These are phyloP conservation scores for Solanum pimpinellifolium DNA, from an alignment of 257 asterid genomes.

Conservation along the genomic window DNA sequence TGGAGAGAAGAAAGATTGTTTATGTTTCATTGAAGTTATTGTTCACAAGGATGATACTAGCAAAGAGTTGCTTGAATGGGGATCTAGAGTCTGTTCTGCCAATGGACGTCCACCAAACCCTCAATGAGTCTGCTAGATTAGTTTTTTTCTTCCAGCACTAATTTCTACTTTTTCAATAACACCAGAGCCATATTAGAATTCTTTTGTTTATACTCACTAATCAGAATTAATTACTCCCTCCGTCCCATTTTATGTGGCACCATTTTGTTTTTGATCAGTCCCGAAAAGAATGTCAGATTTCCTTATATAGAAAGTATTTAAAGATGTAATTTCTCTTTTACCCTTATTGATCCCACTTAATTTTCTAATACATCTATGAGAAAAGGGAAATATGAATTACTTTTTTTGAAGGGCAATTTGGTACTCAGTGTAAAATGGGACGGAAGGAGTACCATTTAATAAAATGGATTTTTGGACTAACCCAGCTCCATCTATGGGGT, in stretches of 20 bases:
- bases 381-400: too few relatives aligned
- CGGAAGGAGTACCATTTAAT: neutral
- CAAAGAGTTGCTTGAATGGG: slow-evolving; percentile 72
- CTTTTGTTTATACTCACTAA: neutral
- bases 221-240: too few relatives aligned
- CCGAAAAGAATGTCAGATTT: too few relatives aligned
- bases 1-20: slow-evolving; percentile 37
- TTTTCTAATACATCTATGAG: too few relatives aligned
- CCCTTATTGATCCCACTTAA: too few relatives aligned
- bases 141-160: neutral
- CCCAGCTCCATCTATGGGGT: neutral
- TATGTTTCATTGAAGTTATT: slow-evolving; percentile 65
- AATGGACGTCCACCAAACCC: slow-evolving; percentile 64
- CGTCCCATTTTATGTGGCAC: too few relatives aligned
- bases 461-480: neutral
- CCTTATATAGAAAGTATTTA: too few relatives aligned
- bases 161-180: neutral
- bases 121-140: slow-evolving; percentile 12
- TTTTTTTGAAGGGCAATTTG: too few relatives aligned
- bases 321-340: too few relatives aligned
- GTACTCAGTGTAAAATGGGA: too few relatives aligned
- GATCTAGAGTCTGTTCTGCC: slow-evolving; percentile 63
- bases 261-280: too few relatives aligned
- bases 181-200: neutral
- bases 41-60: slow-evolving; percentile 63